phyloP scores from a whole-genome alignment of 1,284 basidiomycete genomes.

The Microbotryomycetes sp. region DNA sequence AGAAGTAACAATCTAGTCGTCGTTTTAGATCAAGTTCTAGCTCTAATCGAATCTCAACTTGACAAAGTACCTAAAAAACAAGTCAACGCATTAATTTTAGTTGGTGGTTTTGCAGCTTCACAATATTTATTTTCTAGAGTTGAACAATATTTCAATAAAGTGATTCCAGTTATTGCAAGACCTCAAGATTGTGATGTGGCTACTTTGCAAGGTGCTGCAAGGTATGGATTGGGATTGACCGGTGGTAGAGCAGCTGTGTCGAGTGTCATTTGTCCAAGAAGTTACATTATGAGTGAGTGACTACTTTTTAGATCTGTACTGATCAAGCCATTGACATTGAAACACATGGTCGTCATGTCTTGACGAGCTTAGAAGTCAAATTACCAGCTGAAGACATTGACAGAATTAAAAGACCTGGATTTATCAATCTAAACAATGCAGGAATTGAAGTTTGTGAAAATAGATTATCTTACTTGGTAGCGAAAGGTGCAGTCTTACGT shows the following conservation, averaged over 20 bases:
- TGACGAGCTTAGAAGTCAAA: constrained; percentile 62
- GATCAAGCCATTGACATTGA: neutral
- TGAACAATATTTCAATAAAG: constrained; percentile 57
- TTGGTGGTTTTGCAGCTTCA: constrained; percentile 75
- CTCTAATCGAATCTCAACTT: constrained; percentile 63
- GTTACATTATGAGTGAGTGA: constrained; percentile 38
- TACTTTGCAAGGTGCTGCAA: constrained; percentile 70
- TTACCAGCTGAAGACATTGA: constrained; percentile 72
- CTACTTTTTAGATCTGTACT: neutral
- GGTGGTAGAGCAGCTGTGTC: constrained; percentile 58
- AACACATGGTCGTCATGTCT: neutral
- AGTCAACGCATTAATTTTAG: constrained; percentile 69
- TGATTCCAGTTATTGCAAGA: constrained; percentile 62
- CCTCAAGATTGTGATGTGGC: constrained; percentile 74
- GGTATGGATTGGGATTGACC: constrained; percentile 59
- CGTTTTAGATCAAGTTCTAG: constrained; percentile 54
- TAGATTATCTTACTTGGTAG: constrained; percentile 71
- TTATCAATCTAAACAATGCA: constrained; percentile 64
- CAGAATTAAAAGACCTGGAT: constrained; percentile 68
- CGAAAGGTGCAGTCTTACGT: constrained; percentile 66
- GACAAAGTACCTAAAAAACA: constrained; percentile 54
- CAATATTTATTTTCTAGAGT: constrained; percentile 68
- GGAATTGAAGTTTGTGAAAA: constrained; percentile 71
- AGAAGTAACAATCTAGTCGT: no score
- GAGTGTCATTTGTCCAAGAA: constrained; percentile 65